Base-by-base conservation (phyloP, 2,329 filamentous ascomycete species). In the Hypomyces rosellus region DNA sequence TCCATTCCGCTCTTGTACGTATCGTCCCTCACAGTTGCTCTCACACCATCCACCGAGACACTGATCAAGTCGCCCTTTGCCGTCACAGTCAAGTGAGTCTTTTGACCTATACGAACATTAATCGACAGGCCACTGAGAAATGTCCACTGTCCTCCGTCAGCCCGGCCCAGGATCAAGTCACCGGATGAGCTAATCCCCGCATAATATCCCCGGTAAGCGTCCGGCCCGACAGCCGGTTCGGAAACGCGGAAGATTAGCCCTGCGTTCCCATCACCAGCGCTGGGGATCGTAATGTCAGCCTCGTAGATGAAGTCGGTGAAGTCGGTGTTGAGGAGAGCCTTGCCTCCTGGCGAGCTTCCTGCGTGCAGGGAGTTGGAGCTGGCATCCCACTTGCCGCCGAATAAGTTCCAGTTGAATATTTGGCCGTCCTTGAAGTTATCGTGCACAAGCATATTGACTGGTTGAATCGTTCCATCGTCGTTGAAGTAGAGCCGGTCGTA, bases 401-500 rank as follows among this genome's bases (percentile, higher is more conserved):
- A 63, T 3, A 59, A 57, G 16, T 58, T 64, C 71, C 70, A 73
- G 4, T 57, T 65, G 46, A 71, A 58, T 56, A 68, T 64, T 20
- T 65, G 57, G 8, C 68, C 69, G 47, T 73, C 67, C 5, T 64
- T 58, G 39, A 73, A 73, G 55, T 73, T 64, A 54, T 74, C 69
- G 51, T 67, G 65, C 9, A 73, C 70, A 12, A 71, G 61, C 71
- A 77, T 76, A 38, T 59, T 61, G 4, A 77, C 63, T 1, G 66
- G 66, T 41, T 63, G 56, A 38, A 76, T 75, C 36, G 66, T 70
- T 15, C 69, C 72, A 33, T 71, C 61, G 1, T 64, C 63, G 51
- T 72, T 66, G 54, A 77, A 76, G 53, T 69, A 65, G 65, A 77
- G 72, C 14, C 72, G 67, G 57, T 77, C 74, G 46, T 76, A 75